Evolutionary conservation across 495 filamentous ascomycete species (phyloP), one percentile per base, ranked within the genome.

Genomic region (Penicillium subrubescens): DNA sequence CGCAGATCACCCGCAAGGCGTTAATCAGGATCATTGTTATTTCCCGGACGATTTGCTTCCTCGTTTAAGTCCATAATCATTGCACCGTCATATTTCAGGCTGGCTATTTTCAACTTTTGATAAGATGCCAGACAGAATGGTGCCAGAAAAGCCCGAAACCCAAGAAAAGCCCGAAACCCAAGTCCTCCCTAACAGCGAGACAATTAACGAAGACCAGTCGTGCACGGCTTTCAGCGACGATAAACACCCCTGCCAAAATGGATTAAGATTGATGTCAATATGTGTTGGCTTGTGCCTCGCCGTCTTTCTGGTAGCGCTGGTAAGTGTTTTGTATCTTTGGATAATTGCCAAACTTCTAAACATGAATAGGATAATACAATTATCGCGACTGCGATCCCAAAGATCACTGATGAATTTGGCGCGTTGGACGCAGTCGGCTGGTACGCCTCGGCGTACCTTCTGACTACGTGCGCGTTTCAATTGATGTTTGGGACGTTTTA

Each of bases 361-460:
- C 6, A 39, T 15, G 14, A 14, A 0, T 15, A 39, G 37, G 37
- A 39, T 4, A 39, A 39, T 14, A 39, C 37, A 0, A 64, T 71
- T 8, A 64, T 71, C 6, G 37, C 66, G 10, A 68, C 66, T 5
- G 68, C 68, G 10, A 67, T 71, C 19, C 62, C 68, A 0, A 25
- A 29, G 15, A 71, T 71, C 50, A 71, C 68, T 1, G 62, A 62
- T 2, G n/a, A 65, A 23, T 68, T 71, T 50, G 50, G 65, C n/a
- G 56, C 48, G 21, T 57, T 53, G 10, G 44, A 27, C 25, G 58
- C 61, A 25, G 57, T 66, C 17, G 63, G 35, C 52, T 66, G 63
- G 63, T 67, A 64, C 58, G 56, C 51, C 31, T 57, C 56, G 57
- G 65, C 65, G 44, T 60, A 67, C 31, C 60, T 57, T 0, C 56